Percentiles rank a stretch among this genome's conserved stretches.
Evolutionary conservation across 2,329 filamentous ascomycete genomes (phyloP).

Genomic region (Phialophora expanda): DNA sequence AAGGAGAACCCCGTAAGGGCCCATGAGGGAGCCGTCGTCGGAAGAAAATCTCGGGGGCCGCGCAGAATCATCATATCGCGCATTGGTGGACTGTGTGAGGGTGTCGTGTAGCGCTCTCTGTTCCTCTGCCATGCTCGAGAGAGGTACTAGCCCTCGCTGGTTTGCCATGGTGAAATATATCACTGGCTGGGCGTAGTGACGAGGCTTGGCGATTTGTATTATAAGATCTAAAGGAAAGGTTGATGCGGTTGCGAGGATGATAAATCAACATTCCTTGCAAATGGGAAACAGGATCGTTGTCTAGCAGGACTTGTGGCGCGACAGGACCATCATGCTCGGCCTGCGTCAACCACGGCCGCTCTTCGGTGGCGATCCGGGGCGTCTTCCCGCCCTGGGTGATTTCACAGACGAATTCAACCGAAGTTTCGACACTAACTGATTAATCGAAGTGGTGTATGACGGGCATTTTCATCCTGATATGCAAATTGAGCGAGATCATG

Average conservation of each 20-base stretch:
- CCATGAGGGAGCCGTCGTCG: slow-evolving; percentile 15
- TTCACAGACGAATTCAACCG: no score
- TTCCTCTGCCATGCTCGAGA: not conserved
- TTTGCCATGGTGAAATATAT: slow-evolving; percentile 11
- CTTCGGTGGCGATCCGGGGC: no score
- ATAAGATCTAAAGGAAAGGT: not conserved
- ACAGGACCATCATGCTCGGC: no score
- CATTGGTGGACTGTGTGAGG: slow-evolving; percentile 3
- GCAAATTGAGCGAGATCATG: no score
- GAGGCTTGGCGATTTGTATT: not conserved
- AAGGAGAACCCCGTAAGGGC: slow-evolving; percentile 15
- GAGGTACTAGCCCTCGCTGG: slow-evolving; percentile 9
- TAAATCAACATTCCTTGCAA: not conserved
- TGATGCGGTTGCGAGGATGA: not conserved
- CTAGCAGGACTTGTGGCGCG: no score
- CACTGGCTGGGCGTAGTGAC: not conserved
- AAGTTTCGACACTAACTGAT: no score
- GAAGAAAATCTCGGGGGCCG: not conserved
- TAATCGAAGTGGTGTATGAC: no score
- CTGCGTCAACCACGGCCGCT: no score
- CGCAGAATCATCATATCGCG: slow-evolving; percentile 7
- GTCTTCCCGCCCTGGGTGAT: no score
- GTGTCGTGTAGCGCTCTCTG: slow-evolving; percentile 9
- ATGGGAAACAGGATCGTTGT: not conserved
- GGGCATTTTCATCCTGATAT: no score